Evolutionary conservation across 1,284 basidiomycete species (phyloP).

Genomic region (Ganoderma resinaceum): DNA sequence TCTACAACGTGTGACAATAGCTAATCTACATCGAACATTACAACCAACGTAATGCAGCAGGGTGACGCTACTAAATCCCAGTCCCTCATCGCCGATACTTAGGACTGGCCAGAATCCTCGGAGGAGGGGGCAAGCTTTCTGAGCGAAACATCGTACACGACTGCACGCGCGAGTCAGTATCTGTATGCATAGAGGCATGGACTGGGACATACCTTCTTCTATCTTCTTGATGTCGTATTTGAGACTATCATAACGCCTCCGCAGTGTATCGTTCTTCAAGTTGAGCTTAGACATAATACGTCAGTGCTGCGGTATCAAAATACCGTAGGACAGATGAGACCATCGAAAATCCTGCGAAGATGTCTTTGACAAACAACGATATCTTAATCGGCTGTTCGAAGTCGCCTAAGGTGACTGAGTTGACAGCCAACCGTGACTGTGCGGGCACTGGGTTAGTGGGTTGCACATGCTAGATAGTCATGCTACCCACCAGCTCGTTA

Average conservation of each 20-base stretch:
- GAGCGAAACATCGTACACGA: constrained; percentile 86
- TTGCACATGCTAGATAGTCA: too few species aligned
- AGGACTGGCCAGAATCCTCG: not conserved
- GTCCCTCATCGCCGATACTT: not conserved
- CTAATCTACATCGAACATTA: not conserved
- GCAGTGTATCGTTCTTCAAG: constrained; percentile 84
- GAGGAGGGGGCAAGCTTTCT: constrained; percentile 60
- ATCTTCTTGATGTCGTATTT: constrained; percentile 92
- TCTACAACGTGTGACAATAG: not conserved
- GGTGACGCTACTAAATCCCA: not conserved
- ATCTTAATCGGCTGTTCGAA: constrained; percentile 83
- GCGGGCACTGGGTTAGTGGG: not conserved
- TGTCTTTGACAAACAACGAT: constrained; percentile 81
- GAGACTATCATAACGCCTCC: constrained; percentile 81
- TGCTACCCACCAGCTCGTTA: constrained; percentile 68
- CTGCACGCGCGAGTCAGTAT: constrained; percentile 44
- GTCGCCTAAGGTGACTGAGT: constrained; percentile 83
- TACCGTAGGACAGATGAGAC: constrained; percentile 45
- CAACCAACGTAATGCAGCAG: too few species aligned
- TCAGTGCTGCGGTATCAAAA: not conserved
- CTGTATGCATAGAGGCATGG: constrained; percentile 3
- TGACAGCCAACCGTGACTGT: constrained; percentile 83
- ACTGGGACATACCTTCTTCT: constrained; percentile 70
- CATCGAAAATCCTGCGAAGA: constrained; percentile 86
- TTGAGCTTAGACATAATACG: constrained; percentile 63